A percentile compares a stretch with the other conserved stretches of the same genome.
Evolutionary conservation across 352 stramenopile genomes (phyloP).

Genomic region (Phytophthora boehmeriae): DNA sequence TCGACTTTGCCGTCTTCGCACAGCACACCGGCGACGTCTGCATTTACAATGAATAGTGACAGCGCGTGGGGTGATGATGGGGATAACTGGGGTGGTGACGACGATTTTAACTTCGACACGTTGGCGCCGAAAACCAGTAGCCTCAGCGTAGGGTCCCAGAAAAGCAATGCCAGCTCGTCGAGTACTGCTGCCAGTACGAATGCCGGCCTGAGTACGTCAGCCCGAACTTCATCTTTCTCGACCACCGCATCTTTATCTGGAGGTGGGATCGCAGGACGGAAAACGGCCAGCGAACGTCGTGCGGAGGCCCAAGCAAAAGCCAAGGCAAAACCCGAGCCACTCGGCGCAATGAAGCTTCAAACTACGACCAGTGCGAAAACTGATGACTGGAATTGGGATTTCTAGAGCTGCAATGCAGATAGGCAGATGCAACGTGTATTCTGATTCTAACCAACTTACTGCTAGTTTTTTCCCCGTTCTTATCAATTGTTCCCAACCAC

Average conservation of each 20-base stretch:
- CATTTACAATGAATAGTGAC: constrained; percentile 41
- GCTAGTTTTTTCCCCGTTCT: constrained; percentile 17
- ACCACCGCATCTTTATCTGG: constrained; percentile 19
- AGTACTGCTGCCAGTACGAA: background rate
- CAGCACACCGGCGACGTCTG: constrained; percentile 21
- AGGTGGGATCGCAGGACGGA: constrained; percentile 16
- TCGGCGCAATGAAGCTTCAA: constrained; percentile 69
- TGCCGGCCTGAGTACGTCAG: constrained; percentile 17
- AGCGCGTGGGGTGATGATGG: constrained; percentile 58
- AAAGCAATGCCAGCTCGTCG: constrained; percentile 6
- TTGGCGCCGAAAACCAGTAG: constrained; percentile 23
- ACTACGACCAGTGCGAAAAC: constrained; percentile 42
- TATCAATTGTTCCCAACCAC: background rate
- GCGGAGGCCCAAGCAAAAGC: constrained; percentile 68
- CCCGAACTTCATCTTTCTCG: constrained; percentile 18
- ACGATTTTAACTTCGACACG: constrained; percentile 46
- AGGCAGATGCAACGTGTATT: constrained; percentile 13
- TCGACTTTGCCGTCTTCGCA: constrained; percentile 8
- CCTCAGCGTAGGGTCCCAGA: constrained; percentile 22
- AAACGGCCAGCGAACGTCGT: constrained; percentile 56
- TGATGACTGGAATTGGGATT: constrained; percentile 87
- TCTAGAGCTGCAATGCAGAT: constrained; percentile 38
- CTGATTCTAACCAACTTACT: constrained; percentile 21
- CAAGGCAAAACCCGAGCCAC: constrained; percentile 58
- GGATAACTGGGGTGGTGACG: constrained; percentile 67